Base-by-base conservation (phyloP, 805 yeast species). In the Schwanniomyces sp. region DNA sequence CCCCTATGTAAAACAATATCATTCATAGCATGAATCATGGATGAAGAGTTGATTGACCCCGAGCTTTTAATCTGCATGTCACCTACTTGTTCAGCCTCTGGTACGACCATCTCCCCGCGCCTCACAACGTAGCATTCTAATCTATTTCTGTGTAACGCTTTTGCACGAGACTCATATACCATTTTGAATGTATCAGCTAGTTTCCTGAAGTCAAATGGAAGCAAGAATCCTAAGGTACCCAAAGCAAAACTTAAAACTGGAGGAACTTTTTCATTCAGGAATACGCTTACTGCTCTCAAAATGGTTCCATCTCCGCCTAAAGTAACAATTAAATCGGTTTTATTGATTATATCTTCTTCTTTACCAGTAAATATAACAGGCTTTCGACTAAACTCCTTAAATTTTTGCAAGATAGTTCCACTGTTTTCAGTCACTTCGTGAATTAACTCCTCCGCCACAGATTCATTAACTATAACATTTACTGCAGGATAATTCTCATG, bases 221-320 rank as follows among this genome's bases (percentile, higher is more conserved):
- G 72, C 36, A 91, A 66, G 59, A 91, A 91, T 7, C 98, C 98
- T 36, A 91, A 66, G 0, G 97, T 91, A 0, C 98, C 98, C 69
- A 91, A 69, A 0, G 97, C 88, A 61, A 89, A 91, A 25, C 95
- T 83, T 43, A 91, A 67, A 0, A 91, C 88, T 0, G 98, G 98
- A 1, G 98, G 98, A 3, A 89, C 94, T 42, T 80, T 74, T 8
- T 75, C 75, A 58, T 82, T 81, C 46, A 85, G 82, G 61, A 91
- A 91, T 56, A 82, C 71, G 5, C 94, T 82, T 0, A 90, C 92
- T 0, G 92, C 96, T 46, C 91, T 79, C 39, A 91, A 66, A 46
- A 90, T 89, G 0, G 97, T 91, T 5, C 98, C 98, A 65, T 91
- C 98, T 16, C 98, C 98, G n/a, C 98, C 98, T 34, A 91, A 66